Percentiles rank a stretch among this genome's conserved stretches.
These are phyloP conservation scores for Pseudonitzschia multiseries DNA, from an alignment of 108 stramenopile genomes.

Conservation along the genomic window DNA sequence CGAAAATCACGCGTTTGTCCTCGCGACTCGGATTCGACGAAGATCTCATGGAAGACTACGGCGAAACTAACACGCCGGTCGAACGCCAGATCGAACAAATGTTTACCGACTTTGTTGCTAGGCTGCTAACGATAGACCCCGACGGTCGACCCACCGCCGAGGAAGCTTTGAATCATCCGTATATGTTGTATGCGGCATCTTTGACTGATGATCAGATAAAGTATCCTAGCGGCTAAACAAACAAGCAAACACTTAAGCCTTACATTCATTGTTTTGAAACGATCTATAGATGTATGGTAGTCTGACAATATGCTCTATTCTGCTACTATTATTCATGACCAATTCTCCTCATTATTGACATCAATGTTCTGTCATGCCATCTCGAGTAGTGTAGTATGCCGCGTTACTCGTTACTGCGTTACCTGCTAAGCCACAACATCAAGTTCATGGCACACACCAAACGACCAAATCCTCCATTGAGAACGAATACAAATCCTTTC, in stretches of 20 bases:
- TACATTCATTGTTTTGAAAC: conserved; percentile 12
- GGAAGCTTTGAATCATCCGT: conserved; percentile 84
- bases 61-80: background rate
- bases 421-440: too few relatives aligned
- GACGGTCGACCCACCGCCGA: conserved; percentile 68
- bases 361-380: too few relatives aligned
- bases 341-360: too few relatives aligned
- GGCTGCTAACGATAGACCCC: conserved; percentile 82
- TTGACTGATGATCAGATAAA: conserved; percentile 76
- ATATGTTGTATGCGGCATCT: conserved; percentile 75
- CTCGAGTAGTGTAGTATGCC: too few relatives aligned
- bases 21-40: conserved; percentile 69
- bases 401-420: too few relatives aligned
- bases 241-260: background rate
- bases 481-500: background rate
- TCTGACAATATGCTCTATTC: too few relatives aligned
- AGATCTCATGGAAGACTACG: conserved; percentile 57
- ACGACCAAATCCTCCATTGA: background rate
- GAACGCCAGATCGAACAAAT: conserved; percentile 59
- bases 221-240: conserved; percentile 50
- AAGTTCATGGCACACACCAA: too few relatives aligned
- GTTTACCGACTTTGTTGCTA: conserved; percentile 82
- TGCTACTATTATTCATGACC: too few relatives aligned
- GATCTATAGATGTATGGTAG: background rate
- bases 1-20: conserved; percentile 69